Percentiles rank a stretch among this genome's conserved stretches.
These are phyloP conservation scores for Colletotrichum acutatum DNA, from an alignment of 2,329 filamentous ascomycete species.

Conservation along the genomic window DNA sequence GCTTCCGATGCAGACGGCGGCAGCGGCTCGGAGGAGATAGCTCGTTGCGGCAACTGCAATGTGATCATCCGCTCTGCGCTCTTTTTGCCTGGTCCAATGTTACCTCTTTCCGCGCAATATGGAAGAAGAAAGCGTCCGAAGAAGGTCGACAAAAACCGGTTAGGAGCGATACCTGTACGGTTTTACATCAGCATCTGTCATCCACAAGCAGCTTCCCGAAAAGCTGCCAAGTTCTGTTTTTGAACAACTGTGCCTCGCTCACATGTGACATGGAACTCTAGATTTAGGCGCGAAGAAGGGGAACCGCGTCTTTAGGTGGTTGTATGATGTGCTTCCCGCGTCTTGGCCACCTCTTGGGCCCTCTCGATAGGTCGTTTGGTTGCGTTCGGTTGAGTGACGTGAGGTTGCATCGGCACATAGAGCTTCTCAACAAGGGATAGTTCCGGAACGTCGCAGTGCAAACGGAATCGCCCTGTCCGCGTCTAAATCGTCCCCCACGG, in stretches of 20 bases:
- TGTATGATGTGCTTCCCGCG: slow-evolving; percentile 14
- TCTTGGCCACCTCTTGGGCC: not conserved
- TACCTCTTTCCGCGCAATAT: not conserved
- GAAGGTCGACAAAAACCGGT: not conserved
- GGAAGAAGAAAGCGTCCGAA: not conserved
- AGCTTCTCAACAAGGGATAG: slow-evolving; percentile 2
- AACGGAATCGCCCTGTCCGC: slow-evolving; percentile 32
- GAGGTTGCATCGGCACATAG: slow-evolving; percentile 25
- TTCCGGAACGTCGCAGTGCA: not conserved
- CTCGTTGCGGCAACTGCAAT: slow-evolving; percentile 25
- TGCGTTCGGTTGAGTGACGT: slow-evolving; percentile 12
- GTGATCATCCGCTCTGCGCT: not conserved
- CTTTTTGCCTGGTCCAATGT: not conserved
- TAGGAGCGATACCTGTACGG: not conserved
- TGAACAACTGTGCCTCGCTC: not conserved
- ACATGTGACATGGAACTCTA: slow-evolving; percentile 1
- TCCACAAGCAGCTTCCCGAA: not conserved
- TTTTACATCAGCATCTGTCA: slow-evolving; percentile 36
- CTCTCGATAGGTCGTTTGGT: not conserved
- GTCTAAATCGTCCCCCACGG: slow-evolving; percentile 18
- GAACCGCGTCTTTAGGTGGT: not conserved
- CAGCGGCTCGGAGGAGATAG: slow-evolving; percentile 28
- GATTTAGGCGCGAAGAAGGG: slow-evolving; percentile 19
- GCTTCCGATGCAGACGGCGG: slow-evolving; percentile 19
- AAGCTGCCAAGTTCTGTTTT: not conserved